Evolutionary conservation across 495 filamentous ascomycete species (phyloP).

Genomic region (Xylaria telfairii): DNA sequence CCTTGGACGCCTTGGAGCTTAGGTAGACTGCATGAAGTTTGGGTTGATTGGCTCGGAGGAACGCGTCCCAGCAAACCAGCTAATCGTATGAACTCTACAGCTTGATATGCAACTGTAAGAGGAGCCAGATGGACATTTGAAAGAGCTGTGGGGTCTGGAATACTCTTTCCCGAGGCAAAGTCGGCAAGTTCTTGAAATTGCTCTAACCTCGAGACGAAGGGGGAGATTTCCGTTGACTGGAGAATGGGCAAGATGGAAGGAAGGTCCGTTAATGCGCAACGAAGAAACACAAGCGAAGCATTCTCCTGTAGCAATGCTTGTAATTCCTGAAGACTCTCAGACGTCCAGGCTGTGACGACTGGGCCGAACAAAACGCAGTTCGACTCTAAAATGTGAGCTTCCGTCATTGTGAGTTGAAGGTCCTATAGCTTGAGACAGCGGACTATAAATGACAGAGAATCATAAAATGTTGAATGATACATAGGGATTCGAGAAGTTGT

Average conservation of each 20-base stretch:
- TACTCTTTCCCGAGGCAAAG: background rate
- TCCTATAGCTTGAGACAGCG: background rate
- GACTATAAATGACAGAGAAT: background rate
- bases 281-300: background rate
- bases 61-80: background rate
- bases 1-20: constrained; percentile 23
- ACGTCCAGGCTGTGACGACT: background rate
- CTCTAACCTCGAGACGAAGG: background rate
- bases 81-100: background rate
- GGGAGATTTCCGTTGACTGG: background rate
- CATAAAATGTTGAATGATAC: background rate
- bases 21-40: background rate
- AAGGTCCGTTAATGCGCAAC: background rate
- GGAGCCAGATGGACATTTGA: constrained; percentile 4
- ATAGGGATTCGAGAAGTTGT: background rate
- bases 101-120: background rate
- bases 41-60: background rate
- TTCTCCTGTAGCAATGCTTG: constrained; percentile 14
- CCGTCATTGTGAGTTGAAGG: background rate
- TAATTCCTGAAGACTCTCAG: constrained; percentile 15
- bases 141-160: background rate
- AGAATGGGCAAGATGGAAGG: background rate
- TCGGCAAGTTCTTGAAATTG: background rate
- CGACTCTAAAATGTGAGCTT: background rate
- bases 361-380: constrained; percentile 9